Percentiles rank a stretch among this genome's conserved stretches.
These are phyloP conservation scores for Phytopythium chamaehyphon DNA, from an alignment of 352 stramenopile genomes.

Conservation along the genomic window DNA sequence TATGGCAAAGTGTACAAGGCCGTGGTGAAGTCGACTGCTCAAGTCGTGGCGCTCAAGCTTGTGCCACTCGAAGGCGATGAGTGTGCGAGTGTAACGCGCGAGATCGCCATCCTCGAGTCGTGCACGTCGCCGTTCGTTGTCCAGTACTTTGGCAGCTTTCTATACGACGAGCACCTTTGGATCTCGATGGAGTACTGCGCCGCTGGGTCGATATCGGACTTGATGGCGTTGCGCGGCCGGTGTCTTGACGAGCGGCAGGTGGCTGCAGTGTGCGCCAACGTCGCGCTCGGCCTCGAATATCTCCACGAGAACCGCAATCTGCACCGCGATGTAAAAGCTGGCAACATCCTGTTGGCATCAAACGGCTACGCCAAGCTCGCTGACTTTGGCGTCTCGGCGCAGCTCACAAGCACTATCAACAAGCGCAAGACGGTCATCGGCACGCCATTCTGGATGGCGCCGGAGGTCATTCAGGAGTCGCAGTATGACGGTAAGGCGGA, in stretches of 20 bases:
- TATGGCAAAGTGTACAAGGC: conserved; percentile 87
- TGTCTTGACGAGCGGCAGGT: conserved; percentile 66
- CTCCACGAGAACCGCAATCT: conserved; percentile 78
- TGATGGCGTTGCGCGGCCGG: conserved; percentile 53
- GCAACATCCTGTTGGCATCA: conserved; percentile 74
- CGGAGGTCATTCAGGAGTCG: conserved; percentile 88
- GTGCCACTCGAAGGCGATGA: conserved; percentile 81
- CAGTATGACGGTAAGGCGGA: conserved; percentile 82
- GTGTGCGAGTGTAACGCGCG: conserved; percentile 55
- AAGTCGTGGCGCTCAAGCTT: conserved; percentile 81
- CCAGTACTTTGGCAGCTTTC: conserved; percentile 80
- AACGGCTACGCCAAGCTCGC: conserved; percentile 78
- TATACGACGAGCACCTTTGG: conserved; percentile 71
- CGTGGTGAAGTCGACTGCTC: conserved; percentile 45
- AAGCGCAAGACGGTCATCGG: conserved; percentile 90
- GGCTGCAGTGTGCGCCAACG: conserved; percentile 64
- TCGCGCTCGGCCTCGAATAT: conserved; percentile 69
- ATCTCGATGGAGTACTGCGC: conserved; percentile 90
- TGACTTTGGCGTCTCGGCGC: conserved; percentile 89
- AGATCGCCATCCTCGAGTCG: conserved; percentile 83
- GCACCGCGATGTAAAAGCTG: conserved; percentile 88
- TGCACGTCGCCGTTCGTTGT: conserved; percentile 83
- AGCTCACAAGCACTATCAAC: conserved; percentile 87
- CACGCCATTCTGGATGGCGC: conserved; percentile 91
- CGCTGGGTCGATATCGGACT: conserved; percentile 77